Base-by-base conservation (phyloP, 495 filamentous ascomycete genomes). In the Sphaerosporella brunnea region DNA sequence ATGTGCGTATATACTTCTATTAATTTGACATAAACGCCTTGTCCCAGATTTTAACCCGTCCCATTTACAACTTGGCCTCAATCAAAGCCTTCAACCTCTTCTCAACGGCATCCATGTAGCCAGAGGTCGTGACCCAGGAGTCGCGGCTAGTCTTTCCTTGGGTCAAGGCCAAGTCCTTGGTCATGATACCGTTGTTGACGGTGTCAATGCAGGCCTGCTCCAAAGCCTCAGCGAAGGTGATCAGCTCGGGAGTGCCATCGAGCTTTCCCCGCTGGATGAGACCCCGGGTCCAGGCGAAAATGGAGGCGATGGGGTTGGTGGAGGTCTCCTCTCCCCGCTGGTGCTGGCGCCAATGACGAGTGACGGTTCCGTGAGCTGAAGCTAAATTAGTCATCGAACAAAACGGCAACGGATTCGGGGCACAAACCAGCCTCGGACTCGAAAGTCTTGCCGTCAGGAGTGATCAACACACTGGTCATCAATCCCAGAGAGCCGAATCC, bases 251-350 rank as follows among this genome's bases (percentile, higher is more conserved):
- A 46, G 84, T 95, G 11, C 73, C 68, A 66, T 97, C 90, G 44
- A 97, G 71, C 67, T 80, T 77, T 45, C 88, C 90, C 52, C 90
- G 79, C 69, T 95, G 85, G 42, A 82, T 68, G n/a, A 97, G 71
- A 51, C 90, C 90, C 36, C 90, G 80, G 41, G 90, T 96, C 90
- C 90, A 97, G 56, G 90, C 90, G 66, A 95, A 97, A 67, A 97
- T 95, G 57, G 82, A 88, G 51, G 90, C 90, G 54, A 97, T 95
- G 47, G 90, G 90, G 76, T 97, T 97, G 52, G 90, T 97, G 41
- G 86, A 94, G 43, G 90, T 97, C 67, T 92, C 84, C 53, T 77
- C 73, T 63, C 90, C 90, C 68, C 92, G 90, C 69, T 96, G 88
- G 75, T 95, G 82, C 70, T 94, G 88, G 58, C 90, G 84, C 76